Evolutionary conservation across 108 stramenopile species (phyloP).

Genomic region (Epithemia pelagica): DNA sequence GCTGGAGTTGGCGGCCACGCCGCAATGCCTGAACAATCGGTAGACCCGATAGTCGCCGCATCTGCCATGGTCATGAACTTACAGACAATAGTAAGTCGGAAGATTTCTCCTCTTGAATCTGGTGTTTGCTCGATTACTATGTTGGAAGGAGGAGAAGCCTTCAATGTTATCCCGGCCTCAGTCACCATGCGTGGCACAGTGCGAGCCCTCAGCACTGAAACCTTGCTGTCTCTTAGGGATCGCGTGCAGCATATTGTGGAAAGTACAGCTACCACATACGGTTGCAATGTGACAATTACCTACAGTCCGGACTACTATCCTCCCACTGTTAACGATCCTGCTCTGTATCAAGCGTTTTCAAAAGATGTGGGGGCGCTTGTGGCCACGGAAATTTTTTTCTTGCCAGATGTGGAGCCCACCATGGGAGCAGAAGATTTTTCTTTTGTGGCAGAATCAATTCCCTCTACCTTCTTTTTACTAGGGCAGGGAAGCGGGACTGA

Average conservation of each 20-base stretch:
- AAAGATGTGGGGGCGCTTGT: slow-evolving; percentile 63
- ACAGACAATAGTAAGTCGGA: slow-evolving; percentile 79
- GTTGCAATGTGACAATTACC: slow-evolving; percentile 58
- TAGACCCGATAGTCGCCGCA: slow-evolving; percentile 83
- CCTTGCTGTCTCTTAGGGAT: slow-evolving; percentile 37
- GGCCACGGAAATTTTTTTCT: slow-evolving; percentile 23
- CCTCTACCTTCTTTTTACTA: slow-evolving; percentile 69
- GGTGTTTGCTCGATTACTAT: slow-evolving; percentile 68
- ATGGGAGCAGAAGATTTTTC: slow-evolving; percentile 94
- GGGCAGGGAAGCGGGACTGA: slow-evolving; percentile 61
- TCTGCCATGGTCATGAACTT: slow-evolving; percentile 74
- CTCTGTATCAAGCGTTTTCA: slow-evolving; percentile 52
- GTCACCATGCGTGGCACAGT: slow-evolving; percentile 74
- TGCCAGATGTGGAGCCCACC: slow-evolving; percentile 61
- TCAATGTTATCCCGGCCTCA: slow-evolving; percentile 72
- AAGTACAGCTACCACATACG: slow-evolving; percentile 58
- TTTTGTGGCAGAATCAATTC: slow-evolving; percentile 72
- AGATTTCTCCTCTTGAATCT: slow-evolving; percentile 60
- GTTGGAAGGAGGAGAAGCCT: slow-evolving; percentile 66
- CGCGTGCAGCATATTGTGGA: slow-evolving; percentile 52
- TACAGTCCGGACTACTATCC: slow-evolving; percentile 81
- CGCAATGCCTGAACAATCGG: slow-evolving; percentile 80
- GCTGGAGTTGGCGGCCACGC: slow-evolving; percentile 91
- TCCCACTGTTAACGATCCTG: slow-evolving; percentile 77
- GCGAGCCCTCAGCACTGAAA: slow-evolving; percentile 74